phyloP scores from a whole-genome alignment of 1,139 yeast genomes.

The Kodamaea alishanica region DNA sequence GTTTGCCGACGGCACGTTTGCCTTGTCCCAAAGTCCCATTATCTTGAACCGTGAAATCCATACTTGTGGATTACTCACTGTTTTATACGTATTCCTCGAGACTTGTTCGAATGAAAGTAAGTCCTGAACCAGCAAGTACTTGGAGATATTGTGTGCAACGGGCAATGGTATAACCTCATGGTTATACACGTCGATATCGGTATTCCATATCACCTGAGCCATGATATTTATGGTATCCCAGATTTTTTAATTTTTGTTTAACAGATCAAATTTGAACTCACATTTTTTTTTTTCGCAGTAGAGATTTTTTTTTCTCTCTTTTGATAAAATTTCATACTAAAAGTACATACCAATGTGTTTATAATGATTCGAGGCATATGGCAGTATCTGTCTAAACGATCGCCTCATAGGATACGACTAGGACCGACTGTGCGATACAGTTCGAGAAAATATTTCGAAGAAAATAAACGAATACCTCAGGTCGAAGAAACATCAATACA shows the following conservation, averaged over 20 bases:
- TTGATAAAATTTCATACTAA: background rate
- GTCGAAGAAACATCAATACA: slow-evolving; percentile 1
- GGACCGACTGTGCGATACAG: too few species aligned
- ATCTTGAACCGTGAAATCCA: slow-evolving; percentile 52
- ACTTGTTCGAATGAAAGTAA: slow-evolving; percentile 34
- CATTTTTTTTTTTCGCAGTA: background rate
- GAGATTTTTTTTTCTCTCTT: background rate
- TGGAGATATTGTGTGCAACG: slow-evolving; percentile 37
- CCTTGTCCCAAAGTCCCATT: slow-evolving; percentile 48
- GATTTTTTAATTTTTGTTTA: background rate
- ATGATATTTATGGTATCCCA: slow-evolving; percentile 15
- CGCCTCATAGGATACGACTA: background rate
- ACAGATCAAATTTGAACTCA: background rate
- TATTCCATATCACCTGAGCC: slow-evolving; percentile 49
- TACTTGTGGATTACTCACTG: slow-evolving; percentile 37
- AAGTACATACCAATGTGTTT: background rate
- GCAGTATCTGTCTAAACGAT: background rate
- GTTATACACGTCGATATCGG: slow-evolving; percentile 47
- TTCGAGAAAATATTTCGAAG: too few species aligned
- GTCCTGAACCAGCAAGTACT: slow-evolving; percentile 35
- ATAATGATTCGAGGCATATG: background rate
- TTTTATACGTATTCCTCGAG: slow-evolving; percentile 36
- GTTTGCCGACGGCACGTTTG: slow-evolving; percentile 9
- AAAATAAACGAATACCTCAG: background rate
- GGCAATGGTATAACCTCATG: slow-evolving; percentile 39